Evolutionary conservation across 2,329 filamentous ascomycete genomes (phyloP).

Genomic region (Diatrype stigma): DNA sequence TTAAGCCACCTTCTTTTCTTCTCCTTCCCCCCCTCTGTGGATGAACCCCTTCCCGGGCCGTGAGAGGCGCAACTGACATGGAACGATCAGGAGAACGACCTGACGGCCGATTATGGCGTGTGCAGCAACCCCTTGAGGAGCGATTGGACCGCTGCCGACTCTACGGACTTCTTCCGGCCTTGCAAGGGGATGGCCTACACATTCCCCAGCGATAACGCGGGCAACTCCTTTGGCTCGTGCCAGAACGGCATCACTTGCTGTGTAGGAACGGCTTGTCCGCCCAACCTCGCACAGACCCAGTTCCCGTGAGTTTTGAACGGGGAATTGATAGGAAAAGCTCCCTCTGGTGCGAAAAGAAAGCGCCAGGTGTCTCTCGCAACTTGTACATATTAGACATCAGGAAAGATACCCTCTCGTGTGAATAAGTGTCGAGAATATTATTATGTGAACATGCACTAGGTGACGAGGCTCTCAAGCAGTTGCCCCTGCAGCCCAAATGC

Average conservation of each 20-base stretch:
- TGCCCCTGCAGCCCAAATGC: too few relatives aligned
- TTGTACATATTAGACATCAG: too few relatives aligned
- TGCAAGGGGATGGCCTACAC: slow-evolving; percentile 20
- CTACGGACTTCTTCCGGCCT: slow-evolving; percentile 13
- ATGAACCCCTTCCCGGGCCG: too few relatives aligned
- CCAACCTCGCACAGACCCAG: slow-evolving; percentile 1
- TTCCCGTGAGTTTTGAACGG: not conserved
- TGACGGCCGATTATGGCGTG: slow-evolving; percentile 7
- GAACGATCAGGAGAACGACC: not conserved
- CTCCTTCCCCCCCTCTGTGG: too few relatives aligned
- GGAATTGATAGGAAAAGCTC: not conserved
- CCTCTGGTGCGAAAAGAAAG: not conserved
- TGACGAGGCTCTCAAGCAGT: too few relatives aligned
- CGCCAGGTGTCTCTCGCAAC: too few relatives aligned
- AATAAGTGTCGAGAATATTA: too few relatives aligned
- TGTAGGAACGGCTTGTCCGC: slow-evolving; percentile 6
- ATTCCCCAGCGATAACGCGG: slow-evolving; percentile 12
- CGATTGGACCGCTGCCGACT: not conserved
- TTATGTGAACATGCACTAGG: too few relatives aligned
- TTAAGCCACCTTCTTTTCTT: too few relatives aligned
- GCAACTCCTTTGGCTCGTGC: slow-evolving; percentile 13
- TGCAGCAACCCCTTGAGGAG: slow-evolving; percentile 15
- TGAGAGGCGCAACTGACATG: not conserved
- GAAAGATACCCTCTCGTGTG: too few relatives aligned
- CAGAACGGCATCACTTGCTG: slow-evolving; percentile 13